These are phyloP conservation scores for Syncephalis fuscata DNA, from an alignment of 371 early-diverging fungal genomes.

Conservation along the genomic window DNA sequence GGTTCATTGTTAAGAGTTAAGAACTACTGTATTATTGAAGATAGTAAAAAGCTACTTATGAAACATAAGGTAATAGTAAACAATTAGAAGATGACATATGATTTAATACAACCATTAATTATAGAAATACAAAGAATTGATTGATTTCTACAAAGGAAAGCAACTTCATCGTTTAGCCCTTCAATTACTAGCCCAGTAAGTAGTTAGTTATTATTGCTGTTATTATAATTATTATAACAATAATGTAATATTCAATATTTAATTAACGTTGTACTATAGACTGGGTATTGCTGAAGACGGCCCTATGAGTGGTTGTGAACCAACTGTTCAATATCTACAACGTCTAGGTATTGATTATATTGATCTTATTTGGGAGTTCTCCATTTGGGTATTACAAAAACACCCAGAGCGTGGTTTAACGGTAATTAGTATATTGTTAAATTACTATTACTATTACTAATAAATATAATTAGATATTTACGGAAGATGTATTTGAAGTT, in stretches of 20 bases:
- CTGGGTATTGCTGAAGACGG: conserved; percentile 27
- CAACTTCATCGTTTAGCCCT: conserved; percentile 73
- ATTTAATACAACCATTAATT: background rate
- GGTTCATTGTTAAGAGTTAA: conserved; percentile 73
- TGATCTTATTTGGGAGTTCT: conserved; percentile 63
- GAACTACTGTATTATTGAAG: conserved; percentile 73
- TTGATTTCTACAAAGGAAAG: conserved; percentile 80
- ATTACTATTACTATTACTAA: background rate
- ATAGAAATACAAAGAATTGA: conserved; percentile 66
- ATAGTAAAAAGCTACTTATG: conserved; percentile 58
- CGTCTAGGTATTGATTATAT: conserved; percentile 52
- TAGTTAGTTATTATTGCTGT: background rate
- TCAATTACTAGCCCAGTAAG: conserved; percentile 37
- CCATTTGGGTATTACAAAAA: conserved; percentile 53
- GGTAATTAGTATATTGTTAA: conserved; percentile 21
- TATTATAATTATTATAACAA: too few species aligned
- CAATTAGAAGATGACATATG: background rate
- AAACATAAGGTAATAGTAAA: conserved; percentile 31
- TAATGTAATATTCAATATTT: conserved; percentile 2
- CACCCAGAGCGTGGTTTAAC: conserved; percentile 54
- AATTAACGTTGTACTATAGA: conserved; percentile 9
- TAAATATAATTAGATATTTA: conserved; percentile 37
- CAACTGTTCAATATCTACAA: conserved; percentile 62
- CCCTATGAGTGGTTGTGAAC: conserved; percentile 37
- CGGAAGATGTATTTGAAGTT: conserved; percentile 44